Percentiles rank a stretch among this genome's conserved stretches.
Conservation (phyloP, 192 early-diverging fungal species). For the Gamsiella multidivaricata region DNA sequence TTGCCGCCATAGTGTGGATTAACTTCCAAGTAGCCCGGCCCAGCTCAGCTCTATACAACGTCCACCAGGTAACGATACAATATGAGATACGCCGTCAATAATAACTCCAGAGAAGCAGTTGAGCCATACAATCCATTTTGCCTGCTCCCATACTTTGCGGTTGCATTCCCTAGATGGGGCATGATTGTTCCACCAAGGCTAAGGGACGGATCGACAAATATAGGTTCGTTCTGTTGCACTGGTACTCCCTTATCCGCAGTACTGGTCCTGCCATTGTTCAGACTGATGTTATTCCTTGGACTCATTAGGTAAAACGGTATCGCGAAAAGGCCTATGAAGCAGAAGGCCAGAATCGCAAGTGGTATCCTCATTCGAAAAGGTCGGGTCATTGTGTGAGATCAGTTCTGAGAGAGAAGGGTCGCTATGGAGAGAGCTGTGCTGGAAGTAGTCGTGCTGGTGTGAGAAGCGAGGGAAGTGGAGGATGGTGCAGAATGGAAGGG, state of each 20-base stretch:
- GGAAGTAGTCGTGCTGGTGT: too few species aligned
- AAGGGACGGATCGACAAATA: conserved; percentile 30
- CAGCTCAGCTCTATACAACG: conserved; percentile 77
- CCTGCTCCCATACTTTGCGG: conserved; percentile 49
- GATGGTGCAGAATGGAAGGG: too few species aligned
- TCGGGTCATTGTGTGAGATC: background rate
- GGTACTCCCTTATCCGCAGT: background rate
- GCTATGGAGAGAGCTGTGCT: background rate
- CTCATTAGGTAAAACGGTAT: conserved; percentile 40
- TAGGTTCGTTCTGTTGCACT: background rate
- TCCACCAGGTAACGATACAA: background rate
- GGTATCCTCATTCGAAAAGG: conserved; percentile 27
- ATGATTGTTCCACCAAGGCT: conserved; percentile 55
- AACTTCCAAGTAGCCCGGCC: conserved; percentile 91
- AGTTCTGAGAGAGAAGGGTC: background rate
- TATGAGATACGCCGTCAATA: background rate
- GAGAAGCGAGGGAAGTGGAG: too few species aligned
- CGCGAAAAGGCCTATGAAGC: conserved; percentile 43
- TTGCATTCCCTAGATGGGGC: conserved; percentile 56
- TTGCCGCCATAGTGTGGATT: conserved; percentile 90
- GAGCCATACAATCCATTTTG: background rate
- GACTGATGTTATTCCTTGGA: background rate
- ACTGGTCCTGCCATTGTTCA: background rate
- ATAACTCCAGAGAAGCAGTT: background rate
- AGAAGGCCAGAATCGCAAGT: conserved; percentile 20